phyloP scores from a whole-genome alignment of 768 basidiomycete genomes.

The Postia placenta region DNA sequence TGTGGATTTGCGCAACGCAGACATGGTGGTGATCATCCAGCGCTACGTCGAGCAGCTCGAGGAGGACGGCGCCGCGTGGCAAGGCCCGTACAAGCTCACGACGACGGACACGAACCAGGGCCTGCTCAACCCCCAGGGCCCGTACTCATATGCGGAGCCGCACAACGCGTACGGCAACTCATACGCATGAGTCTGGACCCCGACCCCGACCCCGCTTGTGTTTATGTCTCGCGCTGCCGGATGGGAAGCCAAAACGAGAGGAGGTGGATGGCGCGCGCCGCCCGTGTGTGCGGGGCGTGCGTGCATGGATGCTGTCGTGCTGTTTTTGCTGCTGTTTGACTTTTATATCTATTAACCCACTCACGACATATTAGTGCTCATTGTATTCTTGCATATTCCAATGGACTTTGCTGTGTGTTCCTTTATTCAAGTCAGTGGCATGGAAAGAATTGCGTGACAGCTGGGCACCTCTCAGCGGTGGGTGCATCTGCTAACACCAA shows the following conservation, averaged over 20 bases:
- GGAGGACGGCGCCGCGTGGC: constrained; percentile 16
- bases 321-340: not conserved
- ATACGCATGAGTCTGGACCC: not conserved
- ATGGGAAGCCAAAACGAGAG: not conserved
- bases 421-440: no score
- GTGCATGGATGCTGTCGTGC: not conserved
- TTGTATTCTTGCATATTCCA: no score
- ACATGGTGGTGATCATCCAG: constrained; percentile 21
- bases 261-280: no score
- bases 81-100: constrained; percentile 20
- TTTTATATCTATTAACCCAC: not conserved
- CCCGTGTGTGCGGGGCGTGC: no score
- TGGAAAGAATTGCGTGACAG: no score
- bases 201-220: not conserved
- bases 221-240: not conserved
- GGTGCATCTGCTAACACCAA: no score
- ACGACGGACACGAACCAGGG: constrained; percentile 19
- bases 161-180: constrained; percentile 18
- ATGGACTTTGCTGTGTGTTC: no score
- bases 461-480: no score
- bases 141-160: constrained; percentile 22
- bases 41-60: constrained; percentile 25
- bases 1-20: constrained; percentile 7
- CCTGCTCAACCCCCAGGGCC: constrained; percentile 17
- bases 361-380: not conserved